Evolutionary conservation across 2,329 filamentous ascomycete genomes (phyloP), one percentile per base, ranked within the genome.

Genomic region (Cordyceps tenuipes): DNA sequence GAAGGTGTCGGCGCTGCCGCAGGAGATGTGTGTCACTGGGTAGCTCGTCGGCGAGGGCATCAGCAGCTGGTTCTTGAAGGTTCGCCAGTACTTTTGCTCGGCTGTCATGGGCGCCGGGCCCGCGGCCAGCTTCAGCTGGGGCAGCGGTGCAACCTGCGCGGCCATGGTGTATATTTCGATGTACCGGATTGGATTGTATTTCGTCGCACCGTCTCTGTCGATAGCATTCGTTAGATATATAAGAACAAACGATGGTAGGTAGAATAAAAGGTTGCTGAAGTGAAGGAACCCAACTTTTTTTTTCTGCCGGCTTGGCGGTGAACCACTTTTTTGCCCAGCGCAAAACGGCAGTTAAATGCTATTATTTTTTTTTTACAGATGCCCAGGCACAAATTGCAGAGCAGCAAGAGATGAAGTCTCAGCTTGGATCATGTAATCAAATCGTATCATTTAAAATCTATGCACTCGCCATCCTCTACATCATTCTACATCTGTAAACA

Each of bases 11-110:
- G 21, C 47, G 47, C 47, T 46, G 67, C 76, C 78, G 75, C 87
- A 88, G 54, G 90, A 92, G 72, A 99, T 96, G 73, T 95, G 87
- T 39, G 91, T 96, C 68, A 99, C 85, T 50, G 91, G 89, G 72
- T 89, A 91, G 70, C 90, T 90, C 64, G 94, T 91, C 64, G 92
- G 91, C 64, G 93, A 96, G 50, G 94, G 90, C 63, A 97, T 86
- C 63, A 93, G 86, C 61, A 96, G 85, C 65, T 92, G 90, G 66
- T 92, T 94, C 76, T 90, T 91, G 79, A 99, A 99, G 13, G 89
- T 88, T 71, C 88, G 89, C 95, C 95, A 99, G 80, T 97, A 97
- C 65, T 87, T 84, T 76, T 97, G 92, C 77, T 99, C 94, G 36
- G 92, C 87, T 6, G 93, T 96, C 52, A 93, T 77, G 58, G 90